Percentiles rank a stretch among this genome's conserved stretches.
These are phyloP conservation scores for Crataegus laevigata DNA, from an alignment of 306 rosid genomes.

Conservation along the genomic window DNA sequence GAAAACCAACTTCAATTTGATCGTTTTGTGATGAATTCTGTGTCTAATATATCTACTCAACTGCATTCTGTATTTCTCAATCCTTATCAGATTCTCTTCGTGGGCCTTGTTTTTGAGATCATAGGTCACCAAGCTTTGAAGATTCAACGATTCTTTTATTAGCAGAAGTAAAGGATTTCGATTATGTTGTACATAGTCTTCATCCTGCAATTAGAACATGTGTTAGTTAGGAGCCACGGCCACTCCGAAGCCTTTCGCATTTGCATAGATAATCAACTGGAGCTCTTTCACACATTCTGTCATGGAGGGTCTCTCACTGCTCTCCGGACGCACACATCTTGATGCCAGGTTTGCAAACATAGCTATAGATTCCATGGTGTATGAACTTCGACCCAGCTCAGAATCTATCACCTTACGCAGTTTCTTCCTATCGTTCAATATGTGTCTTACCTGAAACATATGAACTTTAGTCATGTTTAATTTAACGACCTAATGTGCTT, in stretches of 20 bases:
- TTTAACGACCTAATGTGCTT: neutral
- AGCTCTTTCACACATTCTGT: slow-evolving; percentile 74
- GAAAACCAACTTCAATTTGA: slow-evolving; percentile 3
- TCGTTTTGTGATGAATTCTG: slow-evolving; percentile 13
- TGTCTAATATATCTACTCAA: slow-evolving; percentile 19
- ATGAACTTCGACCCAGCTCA: slow-evolving; percentile 66
- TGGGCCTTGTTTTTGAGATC: slow-evolving; percentile 16
- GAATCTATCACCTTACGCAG: slow-evolving; percentile 80
- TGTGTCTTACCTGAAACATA: slow-evolving; percentile 57
- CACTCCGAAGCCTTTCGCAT: slow-evolving; percentile 61
- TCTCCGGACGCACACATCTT: slow-evolving; percentile 70
- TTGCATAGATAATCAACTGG: slow-evolving; percentile 58
- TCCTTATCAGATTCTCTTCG: slow-evolving; percentile 17
- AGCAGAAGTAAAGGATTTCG: slow-evolving; percentile 13
- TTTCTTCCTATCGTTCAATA: slow-evolving; percentile 72
- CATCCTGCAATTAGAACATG: neutral
- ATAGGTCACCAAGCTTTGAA: slow-evolving; percentile 7
- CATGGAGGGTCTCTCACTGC: slow-evolving; percentile 82
- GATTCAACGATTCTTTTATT: slow-evolving; percentile 12
- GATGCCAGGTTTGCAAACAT: slow-evolving; percentile 95
- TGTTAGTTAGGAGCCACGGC: slow-evolving; percentile 17
- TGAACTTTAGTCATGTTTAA: neutral
- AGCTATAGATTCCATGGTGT: slow-evolving; percentile 67
- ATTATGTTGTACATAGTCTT: slow-evolving; percentile 13
- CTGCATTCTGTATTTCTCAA: slow-evolving; percentile 10